Evolutionary conservation across 2,329 filamentous ascomycete genomes (phyloP).

Genomic region (Alternaria burnsii): DNA sequence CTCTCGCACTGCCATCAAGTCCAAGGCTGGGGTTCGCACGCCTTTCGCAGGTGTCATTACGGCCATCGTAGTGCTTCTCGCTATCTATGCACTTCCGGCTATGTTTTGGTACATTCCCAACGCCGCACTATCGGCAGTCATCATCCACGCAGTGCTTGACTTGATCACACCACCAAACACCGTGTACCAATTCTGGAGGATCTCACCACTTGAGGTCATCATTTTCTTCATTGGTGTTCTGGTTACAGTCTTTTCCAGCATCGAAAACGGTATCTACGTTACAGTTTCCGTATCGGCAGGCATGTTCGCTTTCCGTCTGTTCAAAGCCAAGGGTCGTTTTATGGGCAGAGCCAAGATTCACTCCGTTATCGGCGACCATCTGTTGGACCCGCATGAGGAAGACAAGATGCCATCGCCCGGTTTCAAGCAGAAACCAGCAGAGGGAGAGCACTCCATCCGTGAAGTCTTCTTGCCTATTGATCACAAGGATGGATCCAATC

Average conservation of each 20-base stretch:
- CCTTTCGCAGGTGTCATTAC: constrained; percentile 92
- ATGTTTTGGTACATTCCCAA: constrained; percentile 96
- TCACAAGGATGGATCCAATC: constrained; percentile 89
- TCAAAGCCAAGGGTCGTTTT: constrained; percentile 84
- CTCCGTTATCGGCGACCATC: constrained; percentile 81
- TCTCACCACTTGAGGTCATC: constrained; percentile 86
- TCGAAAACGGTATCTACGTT: constrained; percentile 92
- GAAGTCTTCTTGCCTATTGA: constrained; percentile 89
- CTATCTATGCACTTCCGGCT: constrained; percentile 86
- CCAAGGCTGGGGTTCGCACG: constrained; percentile 92
- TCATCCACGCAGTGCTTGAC: constrained; percentile 95
- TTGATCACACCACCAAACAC: constrained; percentile 91
- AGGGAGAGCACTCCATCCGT: constrained; percentile 62
- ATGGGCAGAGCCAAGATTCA: constrained; percentile 85
- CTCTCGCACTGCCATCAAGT: constrained; percentile 95
- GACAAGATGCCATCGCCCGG: constrained; percentile 28
- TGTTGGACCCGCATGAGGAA: constrained; percentile 59
- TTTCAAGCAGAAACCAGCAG: constrained; percentile 30
- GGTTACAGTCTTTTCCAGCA: constrained; percentile 85
- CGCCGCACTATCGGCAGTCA: constrained; percentile 82
- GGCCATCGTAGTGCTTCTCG: constrained; percentile 82
- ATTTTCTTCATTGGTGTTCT: constrained; percentile 95
- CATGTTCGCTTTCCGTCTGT: constrained; percentile 81
- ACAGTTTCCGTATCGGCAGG: constrained; percentile 80
- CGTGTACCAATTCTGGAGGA: constrained; percentile 93